Evolutionary conservation across 805 yeast genomes (phyloP).

Genomic region (Naumovozyma castellii): DNA sequence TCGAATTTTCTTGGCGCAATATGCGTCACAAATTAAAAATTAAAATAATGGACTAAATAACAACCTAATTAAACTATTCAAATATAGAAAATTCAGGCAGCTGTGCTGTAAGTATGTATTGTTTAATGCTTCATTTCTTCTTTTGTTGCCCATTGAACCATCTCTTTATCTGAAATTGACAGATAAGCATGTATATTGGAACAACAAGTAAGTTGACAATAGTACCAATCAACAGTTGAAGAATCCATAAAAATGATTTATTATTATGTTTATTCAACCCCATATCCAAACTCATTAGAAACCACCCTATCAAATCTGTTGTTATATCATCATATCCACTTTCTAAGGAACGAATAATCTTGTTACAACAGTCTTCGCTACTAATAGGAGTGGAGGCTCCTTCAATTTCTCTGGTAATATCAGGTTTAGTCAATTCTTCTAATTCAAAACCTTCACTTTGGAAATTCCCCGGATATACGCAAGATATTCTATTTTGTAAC

Average conservation of each 20-base stretch:
- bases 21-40: too few relatives aligned
- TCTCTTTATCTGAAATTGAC: constrained; percentile 42
- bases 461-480: constrained; percentile 84
- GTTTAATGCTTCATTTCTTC: background rate
- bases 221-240: constrained; percentile 42
- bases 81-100: too few relatives aligned
- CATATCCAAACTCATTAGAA: constrained; percentile 53
- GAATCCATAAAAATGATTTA: constrained; percentile 41
- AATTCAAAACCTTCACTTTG: constrained; percentile 75
- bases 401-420: constrained; percentile 71
- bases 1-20: too few relatives aligned
- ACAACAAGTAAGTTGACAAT: constrained; percentile 41
- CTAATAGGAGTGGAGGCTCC: constrained; percentile 70
- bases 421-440: constrained; percentile 81
- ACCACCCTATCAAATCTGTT: constrained; percentile 83
- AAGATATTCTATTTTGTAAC: constrained; percentile 52
- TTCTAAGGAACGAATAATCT: constrained; percentile 45
- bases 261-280: constrained; percentile 52
- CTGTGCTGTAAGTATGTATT: too few relatives aligned
- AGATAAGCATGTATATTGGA: constrained; percentile 48
- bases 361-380: constrained; percentile 55
- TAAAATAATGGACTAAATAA: background rate
- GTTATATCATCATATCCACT: constrained; percentile 63
- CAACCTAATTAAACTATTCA: too few relatives aligned
- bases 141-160: constrained; percentile 35